These are phyloP conservation scores for Trichoderma hamatum DNA, from an alignment of 2,329 filamentous ascomycete species.

Conservation along the genomic window DNA sequence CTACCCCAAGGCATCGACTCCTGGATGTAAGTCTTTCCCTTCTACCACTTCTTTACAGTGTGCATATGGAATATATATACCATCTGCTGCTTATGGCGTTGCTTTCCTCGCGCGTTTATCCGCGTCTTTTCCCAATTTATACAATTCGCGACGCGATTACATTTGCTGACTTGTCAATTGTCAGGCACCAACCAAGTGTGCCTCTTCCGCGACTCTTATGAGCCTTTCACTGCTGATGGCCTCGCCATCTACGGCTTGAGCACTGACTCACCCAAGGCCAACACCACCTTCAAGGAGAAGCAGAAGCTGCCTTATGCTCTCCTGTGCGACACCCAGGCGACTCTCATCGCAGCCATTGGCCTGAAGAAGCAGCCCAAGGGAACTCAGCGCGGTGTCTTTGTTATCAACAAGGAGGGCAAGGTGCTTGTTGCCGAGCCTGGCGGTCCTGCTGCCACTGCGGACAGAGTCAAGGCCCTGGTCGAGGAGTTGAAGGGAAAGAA, in stretches of 20 bases:
- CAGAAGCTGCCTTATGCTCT: conserved; percentile 87
- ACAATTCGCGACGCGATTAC: conserved; percentile 11
- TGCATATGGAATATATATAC: neutral
- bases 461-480: conserved; percentile 74
- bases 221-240: conserved; percentile 73
- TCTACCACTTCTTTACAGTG: neutral
- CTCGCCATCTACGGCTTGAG: conserved; percentile 89
- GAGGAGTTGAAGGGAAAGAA: conserved; percentile 43
- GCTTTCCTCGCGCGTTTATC: neutral
- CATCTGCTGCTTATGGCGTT: neutral
- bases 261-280: conserved; percentile 84
- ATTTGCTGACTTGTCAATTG: conserved; percentile 19
- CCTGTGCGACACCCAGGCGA: conserved; percentile 76
- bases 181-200: conserved; percentile 91
- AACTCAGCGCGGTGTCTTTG: conserved; percentile 85
- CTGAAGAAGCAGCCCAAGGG: conserved; percentile 82
- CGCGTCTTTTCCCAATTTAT: neutral
- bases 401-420: conserved; percentile 79
- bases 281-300: conserved; percentile 90
- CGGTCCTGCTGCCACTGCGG: conserved; percentile 75
- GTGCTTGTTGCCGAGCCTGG: conserved; percentile 75
- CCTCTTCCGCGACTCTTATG: conserved; percentile 86
- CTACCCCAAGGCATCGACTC: conserved; percentile 92
- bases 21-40: conserved; percentile 72
- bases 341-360: conserved; percentile 83